phyloP scores from a whole-genome alignment of 1,284 basidiomycete genomes.

The Cystobasidiaceae sp. region DNA sequence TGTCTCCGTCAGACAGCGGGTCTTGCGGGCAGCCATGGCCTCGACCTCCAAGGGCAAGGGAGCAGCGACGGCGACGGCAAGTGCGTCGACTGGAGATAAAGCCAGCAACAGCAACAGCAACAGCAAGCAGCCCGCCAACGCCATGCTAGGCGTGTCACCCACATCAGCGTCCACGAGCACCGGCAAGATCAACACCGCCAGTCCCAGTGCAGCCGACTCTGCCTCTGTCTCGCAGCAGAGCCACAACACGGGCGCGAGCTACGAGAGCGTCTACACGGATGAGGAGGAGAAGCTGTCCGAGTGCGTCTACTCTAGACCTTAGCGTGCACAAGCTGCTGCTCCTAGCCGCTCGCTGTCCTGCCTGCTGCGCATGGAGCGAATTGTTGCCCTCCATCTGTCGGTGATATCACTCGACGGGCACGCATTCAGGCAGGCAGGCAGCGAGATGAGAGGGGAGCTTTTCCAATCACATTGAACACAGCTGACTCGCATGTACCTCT shows the following conservation, averaged over 20 bases:
- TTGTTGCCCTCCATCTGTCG: too few relatives aligned
- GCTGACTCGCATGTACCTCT: too few relatives aligned
- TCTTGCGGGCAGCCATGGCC: background rate
- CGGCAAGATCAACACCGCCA: background rate
- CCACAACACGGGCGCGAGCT: constrained; percentile 30
- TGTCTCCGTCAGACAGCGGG: too few relatives aligned
- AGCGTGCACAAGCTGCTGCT: background rate
- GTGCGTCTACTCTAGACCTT: background rate
- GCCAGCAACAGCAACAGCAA: too few relatives aligned
- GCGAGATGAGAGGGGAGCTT: too few relatives aligned
- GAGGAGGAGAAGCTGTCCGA: constrained; percentile 44
- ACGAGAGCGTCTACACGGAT: constrained; percentile 41
- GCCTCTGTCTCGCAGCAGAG: constrained; percentile 8
- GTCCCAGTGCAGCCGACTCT: background rate
- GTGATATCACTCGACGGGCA: too few relatives aligned
- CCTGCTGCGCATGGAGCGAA: too few relatives aligned
- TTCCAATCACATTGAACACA: too few relatives aligned
- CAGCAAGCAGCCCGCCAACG: background rate
- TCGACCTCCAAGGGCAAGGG: background rate
- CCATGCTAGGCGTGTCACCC: background rate
- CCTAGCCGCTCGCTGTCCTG: background rate
- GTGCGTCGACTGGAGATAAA: too few relatives aligned
- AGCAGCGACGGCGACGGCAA: too few relatives aligned
- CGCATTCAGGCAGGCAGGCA: too few relatives aligned
- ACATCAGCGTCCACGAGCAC: background rate